Base-by-base conservation (phyloP, 1,139 yeast genomes). In the Blastobotrys aristatus region DNA sequence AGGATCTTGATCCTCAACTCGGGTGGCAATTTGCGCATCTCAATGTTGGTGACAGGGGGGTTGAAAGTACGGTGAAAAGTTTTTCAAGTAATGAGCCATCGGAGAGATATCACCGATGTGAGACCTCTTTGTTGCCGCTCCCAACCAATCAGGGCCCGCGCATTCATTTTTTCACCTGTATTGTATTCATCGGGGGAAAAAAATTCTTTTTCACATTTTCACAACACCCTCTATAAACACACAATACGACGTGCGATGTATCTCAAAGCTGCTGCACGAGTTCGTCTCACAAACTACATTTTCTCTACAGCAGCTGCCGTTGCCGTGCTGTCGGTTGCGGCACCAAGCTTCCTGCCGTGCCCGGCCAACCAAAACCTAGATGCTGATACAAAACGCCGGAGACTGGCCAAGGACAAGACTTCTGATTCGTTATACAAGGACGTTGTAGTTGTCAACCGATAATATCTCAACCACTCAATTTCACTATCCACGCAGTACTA, bases 231-330 rank as follows among this genome's bases (percentile, higher is more conserved):
- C 27, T 24, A 24, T 24, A 24, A n/a, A n/a, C n/a, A n/a, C n/a
- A n/a, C n/a, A n/a, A n/a, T n/a, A n/a, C n/a, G n/a, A n/a, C n/a
- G n/a, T n/a, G n/a, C n/a, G n/a, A 41, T 41, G 33, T 26, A 41
- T 21, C 69, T 79, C 53, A 77, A 72, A 64, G 84, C 86, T 26
- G 71, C 79, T 4, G 74, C 74, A 48, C 72, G 85, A 61, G 72
- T 73, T 50, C 69, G 70, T 53, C 70, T 83, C 49, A 82, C 88
- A 27, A 76, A 77, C 49, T 82, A 88, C 22, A 72, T 84, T 51
- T 84, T 84, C 66, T 77, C 83, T 29, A 79, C 89, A n/a, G 84
- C 92, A 0, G 82, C 83, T 57, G 76, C 84, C 31, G 79, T 84
- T 27, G 84, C 92, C 41, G 76, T 84, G 52, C 69, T 80, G 47